These are phyloP conservation scores for Pouteria campechiana DNA, from an alignment of 179 eudicot species.

Conservation along the genomic window DNA sequence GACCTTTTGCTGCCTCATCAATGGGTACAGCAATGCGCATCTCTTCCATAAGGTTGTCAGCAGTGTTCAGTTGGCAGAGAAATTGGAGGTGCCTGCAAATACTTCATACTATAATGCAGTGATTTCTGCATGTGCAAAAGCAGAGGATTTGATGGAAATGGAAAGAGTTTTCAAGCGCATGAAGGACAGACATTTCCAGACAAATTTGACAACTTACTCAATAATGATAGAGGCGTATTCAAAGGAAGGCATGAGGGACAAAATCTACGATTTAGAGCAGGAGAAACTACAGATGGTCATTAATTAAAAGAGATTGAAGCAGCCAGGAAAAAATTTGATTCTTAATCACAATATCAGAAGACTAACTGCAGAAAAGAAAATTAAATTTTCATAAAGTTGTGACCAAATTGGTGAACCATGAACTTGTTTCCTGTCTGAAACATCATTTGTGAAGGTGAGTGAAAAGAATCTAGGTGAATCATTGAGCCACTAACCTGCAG, in stretches of 20 bases:
- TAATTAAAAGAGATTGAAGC: too few species aligned
- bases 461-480: too few species aligned
- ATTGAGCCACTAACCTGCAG: too few species aligned
- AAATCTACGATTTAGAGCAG: conserved; percentile 65
- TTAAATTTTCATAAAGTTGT: too few species aligned
- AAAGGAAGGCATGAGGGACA: conserved; percentile 72
- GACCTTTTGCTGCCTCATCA: conserved; percentile 84
- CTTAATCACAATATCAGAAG: too few species aligned
- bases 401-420: too few species aligned
- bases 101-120: conserved; percentile 74
- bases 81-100: conserved; percentile 73
- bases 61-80: conserved; percentile 66
- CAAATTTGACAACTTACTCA: conserved; percentile 46
- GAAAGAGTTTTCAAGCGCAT: conserved; percentile 69
- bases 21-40: conserved; percentile 69
- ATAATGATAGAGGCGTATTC: conserved; percentile 57
- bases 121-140: conserved; percentile 77
- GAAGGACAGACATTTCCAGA: conserved; percentile 58
- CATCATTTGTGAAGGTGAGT: too few species aligned
- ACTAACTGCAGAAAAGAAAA: too few species aligned
- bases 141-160: conserved; percentile 89
- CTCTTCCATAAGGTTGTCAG: conserved; percentile 68
- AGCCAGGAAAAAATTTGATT: too few species aligned
- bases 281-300: conserved; percentile 24
- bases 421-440: too few species aligned